Percentiles rank a stretch among this genome's conserved stretches.
Evolutionary conservation across 495 filamentous ascomycete species (phyloP).

Genomic region (Lasiosphaeria hispida): DNA sequence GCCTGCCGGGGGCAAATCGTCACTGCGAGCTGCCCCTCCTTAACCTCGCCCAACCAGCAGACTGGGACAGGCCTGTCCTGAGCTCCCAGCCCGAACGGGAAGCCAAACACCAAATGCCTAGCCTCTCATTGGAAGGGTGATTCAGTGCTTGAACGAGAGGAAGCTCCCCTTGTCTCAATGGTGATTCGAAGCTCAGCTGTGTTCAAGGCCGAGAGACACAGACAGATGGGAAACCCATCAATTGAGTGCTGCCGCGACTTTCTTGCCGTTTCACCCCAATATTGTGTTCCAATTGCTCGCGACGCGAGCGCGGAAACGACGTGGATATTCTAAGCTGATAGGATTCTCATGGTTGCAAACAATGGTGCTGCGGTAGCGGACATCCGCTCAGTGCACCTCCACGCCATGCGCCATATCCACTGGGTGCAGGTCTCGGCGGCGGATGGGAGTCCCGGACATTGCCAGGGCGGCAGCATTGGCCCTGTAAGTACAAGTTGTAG

Average conservation of each 20-base stretch:
- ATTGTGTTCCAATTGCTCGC: too few relatives aligned
- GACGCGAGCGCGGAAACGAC: not conserved
- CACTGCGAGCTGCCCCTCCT: not conserved
- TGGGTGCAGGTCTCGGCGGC: conserved; percentile 6
- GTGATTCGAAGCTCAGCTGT: too few relatives aligned
- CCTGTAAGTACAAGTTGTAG: not conserved
- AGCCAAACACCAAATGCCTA: not conserved
- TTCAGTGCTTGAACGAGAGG: not conserved
- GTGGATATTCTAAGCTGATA: not conserved
- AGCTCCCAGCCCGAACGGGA: conserved; percentile 3
- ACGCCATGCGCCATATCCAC: not conserved
- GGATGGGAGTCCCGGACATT: conserved; percentile 13
- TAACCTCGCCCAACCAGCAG: conserved; percentile 1
- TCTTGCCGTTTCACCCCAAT: too few relatives aligned
- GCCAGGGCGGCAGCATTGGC: not conserved
- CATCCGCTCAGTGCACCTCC: not conserved
- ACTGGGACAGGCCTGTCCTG: conserved; percentile 1
- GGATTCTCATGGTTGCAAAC: not conserved
- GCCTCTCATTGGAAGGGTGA: not conserved
- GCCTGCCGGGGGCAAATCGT: conserved; percentile 11
- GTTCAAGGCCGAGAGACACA: too few relatives aligned
- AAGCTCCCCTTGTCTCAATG: not conserved
- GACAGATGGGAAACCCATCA: too few relatives aligned
- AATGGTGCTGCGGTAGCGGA: not conserved
- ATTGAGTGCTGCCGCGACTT: not conserved